Evolutionary conservation across 768 basidiomycete genomes (phyloP), one percentile per base, ranked within the genome.

Genomic region (Hysterangium stoloniferum): DNA sequence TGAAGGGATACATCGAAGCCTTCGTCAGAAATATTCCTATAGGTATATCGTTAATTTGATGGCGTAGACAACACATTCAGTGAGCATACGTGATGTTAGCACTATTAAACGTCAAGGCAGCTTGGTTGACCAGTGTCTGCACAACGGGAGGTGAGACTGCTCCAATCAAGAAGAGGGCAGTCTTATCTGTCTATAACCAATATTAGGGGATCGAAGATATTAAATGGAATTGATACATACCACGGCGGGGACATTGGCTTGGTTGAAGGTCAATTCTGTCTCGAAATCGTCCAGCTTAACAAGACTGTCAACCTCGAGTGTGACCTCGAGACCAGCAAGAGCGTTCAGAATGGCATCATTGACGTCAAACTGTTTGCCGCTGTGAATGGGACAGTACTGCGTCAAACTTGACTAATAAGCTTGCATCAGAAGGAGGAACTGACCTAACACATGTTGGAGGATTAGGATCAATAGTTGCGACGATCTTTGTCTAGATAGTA

Each of bases 201-300:
- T 24, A 9, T 15, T 45, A 19, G 48, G 22, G 45, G 12, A 34
- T 22, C 25, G 36, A 38, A 29, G 24, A 53, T 2, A 36, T 2
- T 32, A 5, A 19, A 22, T 17, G 22, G 22, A 29, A 25, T 32
- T 25, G 34, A 31, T 13, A 57, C 71, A 60, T 61, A 80, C 80
- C 37, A 73, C 64, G 1, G 76, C 77, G 17, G 77, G 69, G 13
- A 86, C 79, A 34, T 68, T 68, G 42, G 62, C 69, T 58, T 86
- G 84, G 22, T 66, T 62, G 64, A 86, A 84, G 11, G 73, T 61
- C 28, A 86, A 66, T 38, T 74, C 72, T 4, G 77, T 80, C 11
- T 74, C 61, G 57, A 80, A 87, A 52, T 86, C 81, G 61, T 86
- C 85, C 33, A 87, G 63, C 59, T 75, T 76, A 38, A 82, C 64